Percentiles rank a stretch among this genome's conserved stretches.
Conservation (phyloP, 208 protist species). For the Strigomonas oncopelti region DNA sequence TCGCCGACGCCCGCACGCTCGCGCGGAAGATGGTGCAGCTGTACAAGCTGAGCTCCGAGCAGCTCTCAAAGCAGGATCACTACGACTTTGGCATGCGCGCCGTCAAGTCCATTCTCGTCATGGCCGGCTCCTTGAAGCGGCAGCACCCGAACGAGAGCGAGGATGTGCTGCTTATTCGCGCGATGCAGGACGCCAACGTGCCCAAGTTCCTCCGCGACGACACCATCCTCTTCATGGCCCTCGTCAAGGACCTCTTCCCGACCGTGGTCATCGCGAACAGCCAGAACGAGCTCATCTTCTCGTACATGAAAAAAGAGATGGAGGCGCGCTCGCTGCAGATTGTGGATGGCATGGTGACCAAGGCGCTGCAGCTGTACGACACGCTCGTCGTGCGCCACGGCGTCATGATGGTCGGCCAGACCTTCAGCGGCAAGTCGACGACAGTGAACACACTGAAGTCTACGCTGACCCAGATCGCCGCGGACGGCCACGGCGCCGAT, state of each 20-base stretch:
- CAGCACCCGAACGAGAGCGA: constrained; percentile 87
- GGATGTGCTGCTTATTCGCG: constrained; percentile 93
- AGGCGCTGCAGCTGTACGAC: constrained; percentile 93
- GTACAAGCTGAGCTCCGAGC: constrained; percentile 94
- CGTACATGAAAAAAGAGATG: constrained; percentile 76
- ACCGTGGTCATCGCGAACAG: constrained; percentile 79
- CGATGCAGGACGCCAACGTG: constrained; percentile 92
- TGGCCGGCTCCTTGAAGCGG: constrained; percentile 91
- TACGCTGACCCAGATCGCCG: constrained; percentile 78
- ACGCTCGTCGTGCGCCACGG: constrained; percentile 90
- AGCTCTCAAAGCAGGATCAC: constrained; percentile 95
- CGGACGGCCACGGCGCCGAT: constrained; percentile 67
- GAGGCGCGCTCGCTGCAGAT: constrained; percentile 63
- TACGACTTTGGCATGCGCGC: constrained; percentile 97
- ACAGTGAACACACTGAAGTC: constrained; percentile 73
- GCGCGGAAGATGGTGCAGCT: constrained; percentile 96
- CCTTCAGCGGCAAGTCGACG: constrained; percentile 92
- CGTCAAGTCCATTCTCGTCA: constrained; percentile 94
- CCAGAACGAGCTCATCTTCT: constrained; percentile 74
- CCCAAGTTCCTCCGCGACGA: constrained; percentile 95
- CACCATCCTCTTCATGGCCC: constrained; percentile 90
- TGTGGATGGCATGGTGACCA: constrained; percentile 82
- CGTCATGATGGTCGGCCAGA: constrained; percentile 95
- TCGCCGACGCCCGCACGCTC: constrained; percentile 90
- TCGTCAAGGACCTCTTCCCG: constrained; percentile 93